phyloP scores from a whole-genome alignment of 225 moss, liverwort and hornwort genomes.

The Marchantia paleacea region DNA sequence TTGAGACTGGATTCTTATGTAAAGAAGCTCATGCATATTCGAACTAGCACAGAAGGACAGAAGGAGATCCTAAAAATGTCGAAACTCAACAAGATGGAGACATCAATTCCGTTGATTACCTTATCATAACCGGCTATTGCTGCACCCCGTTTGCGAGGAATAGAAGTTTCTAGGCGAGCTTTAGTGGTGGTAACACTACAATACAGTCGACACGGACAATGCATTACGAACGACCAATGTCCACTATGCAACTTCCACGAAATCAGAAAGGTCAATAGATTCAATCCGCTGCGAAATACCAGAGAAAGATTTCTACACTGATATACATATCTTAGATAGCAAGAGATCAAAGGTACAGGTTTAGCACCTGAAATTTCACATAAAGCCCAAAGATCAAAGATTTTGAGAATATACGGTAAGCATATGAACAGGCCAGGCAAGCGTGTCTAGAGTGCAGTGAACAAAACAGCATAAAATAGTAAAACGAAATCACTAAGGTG shows the following conservation, averaged over 20 bases:
- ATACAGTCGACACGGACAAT: background rate
- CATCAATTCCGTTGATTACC: slow-evolving; percentile 17
- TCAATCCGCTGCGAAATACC: too few relatives aligned
- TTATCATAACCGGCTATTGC: slow-evolving; percentile 92
- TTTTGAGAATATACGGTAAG: too few relatives aligned
- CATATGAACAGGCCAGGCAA: too few relatives aligned
- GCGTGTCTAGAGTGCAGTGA: background rate
- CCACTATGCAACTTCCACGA: too few relatives aligned
- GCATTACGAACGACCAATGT: background rate
- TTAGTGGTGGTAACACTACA: slow-evolving; percentile 82
- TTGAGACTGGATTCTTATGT: background rate
- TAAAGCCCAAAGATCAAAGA: too few relatives aligned
- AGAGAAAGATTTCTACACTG: too few relatives aligned
- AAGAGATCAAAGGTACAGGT: too few relatives aligned
- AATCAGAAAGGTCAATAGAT: too few relatives aligned
- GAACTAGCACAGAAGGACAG: too few relatives aligned
- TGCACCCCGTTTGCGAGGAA: slow-evolving; percentile 87
- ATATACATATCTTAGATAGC: too few relatives aligned
- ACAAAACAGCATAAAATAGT: background rate
- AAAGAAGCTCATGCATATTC: background rate
- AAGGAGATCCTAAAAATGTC: background rate
- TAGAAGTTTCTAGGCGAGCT: slow-evolving; percentile 73
- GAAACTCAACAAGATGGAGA: background rate
- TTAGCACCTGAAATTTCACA: too few relatives aligned
- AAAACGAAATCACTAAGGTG: too few relatives aligned